Base-by-base conservation (phyloP, 2,329 filamentous ascomycete genomes). In the Pseudogymnoascus sp. region DNA sequence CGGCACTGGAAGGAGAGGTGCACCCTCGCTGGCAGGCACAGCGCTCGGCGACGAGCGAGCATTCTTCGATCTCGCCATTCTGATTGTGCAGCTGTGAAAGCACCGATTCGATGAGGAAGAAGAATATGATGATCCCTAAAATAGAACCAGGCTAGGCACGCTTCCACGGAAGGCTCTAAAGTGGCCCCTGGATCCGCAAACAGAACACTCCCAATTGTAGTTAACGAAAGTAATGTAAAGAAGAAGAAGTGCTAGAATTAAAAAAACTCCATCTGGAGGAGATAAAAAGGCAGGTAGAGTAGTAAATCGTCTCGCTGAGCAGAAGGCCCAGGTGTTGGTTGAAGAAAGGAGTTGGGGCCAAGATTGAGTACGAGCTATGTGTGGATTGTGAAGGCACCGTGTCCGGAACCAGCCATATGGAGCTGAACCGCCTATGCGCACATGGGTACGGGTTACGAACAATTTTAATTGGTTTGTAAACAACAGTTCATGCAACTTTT, bases 141-240 rank as follows among this genome's bases (percentile, higher is more conserved):
- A 56, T 56, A 56, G 47, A 56, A 56, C 25, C 47, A 31, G 47
- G 47, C 47, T 56, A 56, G 47, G 33, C 47, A 56, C 47, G 47
- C 47, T 56, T 56, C 47, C n/a, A 56, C 47, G 47, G 25, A 31
- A 56, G 47, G 47, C 25, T 31, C 47, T 18, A 56, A 31, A 56
- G 47, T 56, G 47, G 47, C 47, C 47, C 47, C 47, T 56, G 47
- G 25, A 56, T 56, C 47, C 47, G 47, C 10, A 56, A 56, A 56
- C 25, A 5, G 8, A 31, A 31, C 28, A 31, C 47, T 31, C 47
- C 25, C 25, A 56, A 56, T 56, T 56, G 47, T 56, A 56, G n/a
- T 60, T 60, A 60, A 60, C 59, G 59, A 60, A 37, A 60, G 59
- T 60, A 37, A 60, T 56, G 33, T 60, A 37, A 60, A 31, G 47